A percentile compares a stretch with the other conserved stretches of the same genome.
Conservation (phyloP, 2,329 filamentous ascomycete species). For the Beauveria asiatica region DNA sequence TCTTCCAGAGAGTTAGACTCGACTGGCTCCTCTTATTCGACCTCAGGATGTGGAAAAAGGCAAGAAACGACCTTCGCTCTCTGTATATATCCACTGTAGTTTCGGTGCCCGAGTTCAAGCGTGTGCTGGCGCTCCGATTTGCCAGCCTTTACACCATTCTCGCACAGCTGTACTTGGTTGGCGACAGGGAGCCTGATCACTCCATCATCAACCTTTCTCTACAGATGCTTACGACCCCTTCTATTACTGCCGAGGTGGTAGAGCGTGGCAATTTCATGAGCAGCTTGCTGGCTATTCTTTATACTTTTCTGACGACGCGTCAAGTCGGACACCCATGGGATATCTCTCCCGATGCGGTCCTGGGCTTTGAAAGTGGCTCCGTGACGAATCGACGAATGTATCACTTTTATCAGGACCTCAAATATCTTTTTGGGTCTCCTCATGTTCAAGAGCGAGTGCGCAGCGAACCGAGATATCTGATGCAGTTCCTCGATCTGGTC, state of each 20-base stretch:
- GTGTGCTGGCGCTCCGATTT: conserved; percentile 85
- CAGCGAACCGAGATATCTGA: conserved; percentile 74
- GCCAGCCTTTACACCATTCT: conserved; percentile 89
- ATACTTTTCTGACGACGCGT: conserved; percentile 91
- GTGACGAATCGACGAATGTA: conserved; percentile 94
- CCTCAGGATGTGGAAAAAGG: conserved; percentile 91
- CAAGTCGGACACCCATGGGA: conserved; percentile 93
- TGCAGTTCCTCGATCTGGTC: conserved; percentile 91
- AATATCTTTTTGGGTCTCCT: conserved; percentile 79
- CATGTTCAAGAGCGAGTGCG: conserved; percentile 82
- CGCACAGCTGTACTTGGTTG: conserved; percentile 90
- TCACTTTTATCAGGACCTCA: conserved; percentile 93
- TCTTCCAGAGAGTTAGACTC: conserved; percentile 80
- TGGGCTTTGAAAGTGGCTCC: conserved; percentile 89
- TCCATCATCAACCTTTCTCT: conserved; percentile 97
- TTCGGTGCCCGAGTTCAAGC: conserved; percentile 91
- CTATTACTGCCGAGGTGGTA: conserved; percentile 92
- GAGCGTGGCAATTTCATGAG: conserved; percentile 93
- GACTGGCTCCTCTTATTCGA: conserved; percentile 96
- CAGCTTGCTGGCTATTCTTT: conserved; percentile 89
- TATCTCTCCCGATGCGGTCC: conserved; percentile 73
- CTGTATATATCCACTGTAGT: conserved; percentile 96
- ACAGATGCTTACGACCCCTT: conserved; percentile 93
- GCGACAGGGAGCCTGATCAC: conserved; percentile 92
- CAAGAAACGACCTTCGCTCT: conserved; percentile 80